Conservation (phyloP, 2,329 filamentous ascomycete species). For the Teratosphaeria zuluensis region DNA sequence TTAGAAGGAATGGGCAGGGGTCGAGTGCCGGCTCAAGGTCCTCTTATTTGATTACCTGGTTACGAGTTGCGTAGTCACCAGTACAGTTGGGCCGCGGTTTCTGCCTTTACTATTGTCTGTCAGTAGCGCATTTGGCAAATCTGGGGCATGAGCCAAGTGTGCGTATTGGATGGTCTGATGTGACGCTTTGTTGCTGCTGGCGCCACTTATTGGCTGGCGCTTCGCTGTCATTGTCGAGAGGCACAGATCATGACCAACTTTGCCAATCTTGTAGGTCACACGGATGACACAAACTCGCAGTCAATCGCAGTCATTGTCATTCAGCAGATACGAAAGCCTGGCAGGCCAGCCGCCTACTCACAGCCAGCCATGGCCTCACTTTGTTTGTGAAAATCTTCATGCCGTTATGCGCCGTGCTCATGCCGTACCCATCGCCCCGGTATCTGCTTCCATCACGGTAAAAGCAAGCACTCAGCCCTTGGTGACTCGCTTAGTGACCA, state of each 20-base stretch:
- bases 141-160: background rate
- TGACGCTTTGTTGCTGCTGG: background rate
- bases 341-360: background rate
- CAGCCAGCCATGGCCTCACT: background rate
- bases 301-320: background rate
- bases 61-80: background rate
- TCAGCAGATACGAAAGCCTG: background rate
- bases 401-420: background rate
- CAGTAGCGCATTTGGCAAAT: background rate
- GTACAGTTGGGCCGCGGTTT: background rate
- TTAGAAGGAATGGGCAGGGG: background rate
- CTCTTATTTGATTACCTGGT: background rate
- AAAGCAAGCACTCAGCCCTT: background rate
- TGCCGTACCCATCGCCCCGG: background rate
- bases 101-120: background rate
- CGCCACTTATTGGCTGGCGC: background rate
- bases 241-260: background rate
- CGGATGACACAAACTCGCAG: background rate
- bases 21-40: background rate
- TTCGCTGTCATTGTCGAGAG: background rate
- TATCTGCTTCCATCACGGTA: background rate
- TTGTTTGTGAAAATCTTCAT: background rate
- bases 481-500: conserved; percentile 48
- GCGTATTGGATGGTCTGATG: background rate
- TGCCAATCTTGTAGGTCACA: background rate